Evolutionary conservation across 2,329 filamentous ascomycete species (phyloP), one percentile per base, ranked within the genome.

Genomic region (Aspergillus sp.): DNA sequence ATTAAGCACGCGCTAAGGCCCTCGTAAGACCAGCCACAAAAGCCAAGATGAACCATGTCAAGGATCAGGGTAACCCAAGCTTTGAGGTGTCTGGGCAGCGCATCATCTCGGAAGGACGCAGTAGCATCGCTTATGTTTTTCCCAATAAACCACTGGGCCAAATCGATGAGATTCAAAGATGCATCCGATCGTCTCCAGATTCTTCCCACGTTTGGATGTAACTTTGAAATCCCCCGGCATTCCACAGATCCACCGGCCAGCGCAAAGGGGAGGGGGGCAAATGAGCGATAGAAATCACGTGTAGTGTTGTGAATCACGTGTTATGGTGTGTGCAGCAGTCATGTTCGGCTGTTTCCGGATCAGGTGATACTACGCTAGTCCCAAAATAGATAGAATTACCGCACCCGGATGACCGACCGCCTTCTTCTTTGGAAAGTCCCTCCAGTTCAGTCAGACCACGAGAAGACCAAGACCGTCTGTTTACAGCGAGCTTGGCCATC

Each of bases 1-100:
- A 57, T 42, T 57, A 57, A 57, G 55, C 55, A 57, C 45, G 37
- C 44, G 46, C 46, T 54, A 58, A 58, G 47, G 22, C 27, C 27
- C 40, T 40, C 44, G 22, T 47, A 47, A 45, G 45, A 30, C 46
- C 46, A 58, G 51, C 56, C 56, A 51, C 56, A 46, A 46, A 34
- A 51, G 45, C 56, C 51, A 58, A 58, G 56, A 51, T 46, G 50
- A 50, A 54, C 56, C 42, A 53, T 50, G 22, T 40, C 34, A 15
- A n/a, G 22, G n/a, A 8, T 3, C 7, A 11, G 27, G 27, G 27
- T 30, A 30, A 11, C 27, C 27, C 27, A 11, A 30, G 27, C 27
- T 30, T 27, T 30, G 27, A 30, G 8, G 27, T 9, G 27, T 11
- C 27, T 30, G 27, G 27, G 27, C 27, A 30, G 27, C 27, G 27